These are phyloP conservation scores for Lepraria neglecta DNA, from an alignment of 495 filamentous ascomycete genomes.

Conservation along the genomic window DNA sequence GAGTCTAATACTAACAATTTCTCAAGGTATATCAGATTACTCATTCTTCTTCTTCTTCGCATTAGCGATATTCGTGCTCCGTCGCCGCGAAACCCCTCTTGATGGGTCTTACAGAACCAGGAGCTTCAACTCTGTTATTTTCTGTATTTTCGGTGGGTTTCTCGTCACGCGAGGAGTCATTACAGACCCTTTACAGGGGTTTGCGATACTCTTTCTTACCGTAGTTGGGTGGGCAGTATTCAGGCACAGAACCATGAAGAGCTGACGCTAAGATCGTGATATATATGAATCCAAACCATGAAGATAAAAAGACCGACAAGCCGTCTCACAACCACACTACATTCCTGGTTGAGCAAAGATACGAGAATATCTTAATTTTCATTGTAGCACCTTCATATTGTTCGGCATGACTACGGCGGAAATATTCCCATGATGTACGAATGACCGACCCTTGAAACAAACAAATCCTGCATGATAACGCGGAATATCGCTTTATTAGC, in stretches of 20 bases:
- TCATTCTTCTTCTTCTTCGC: constrained; percentile 2
- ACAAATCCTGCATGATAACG: no score
- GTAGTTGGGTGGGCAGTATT: constrained; percentile 6
- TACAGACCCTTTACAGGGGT: constrained; percentile 2
- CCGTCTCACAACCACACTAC: no score
- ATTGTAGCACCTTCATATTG: no score
- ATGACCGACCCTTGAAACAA: no score
- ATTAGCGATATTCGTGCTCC: not conserved
- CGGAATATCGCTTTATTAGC: no score
- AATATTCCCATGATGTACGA: no score
- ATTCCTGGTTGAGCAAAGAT: no score
- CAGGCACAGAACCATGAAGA: not conserved
- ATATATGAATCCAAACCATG: no score
- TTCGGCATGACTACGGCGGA: no score
- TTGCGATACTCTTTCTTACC: constrained; percentile 11
- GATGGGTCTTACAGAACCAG: not conserved
- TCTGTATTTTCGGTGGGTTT: constrained; percentile 2
- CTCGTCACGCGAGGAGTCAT: not conserved
- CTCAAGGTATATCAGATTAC: constrained; percentile 9
- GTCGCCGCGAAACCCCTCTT: not conserved
- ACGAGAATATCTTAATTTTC: no score
- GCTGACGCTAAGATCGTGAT: no score
- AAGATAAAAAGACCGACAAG: no score
- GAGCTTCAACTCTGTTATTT: constrained; percentile 3
- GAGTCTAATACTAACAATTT: not conserved